Percentiles rank a stretch among this genome's conserved stretches.
These are phyloP conservation scores for Maudiozyma bulderi DNA, from an alignment of 805 yeast genomes.

Conservation along the genomic window DNA sequence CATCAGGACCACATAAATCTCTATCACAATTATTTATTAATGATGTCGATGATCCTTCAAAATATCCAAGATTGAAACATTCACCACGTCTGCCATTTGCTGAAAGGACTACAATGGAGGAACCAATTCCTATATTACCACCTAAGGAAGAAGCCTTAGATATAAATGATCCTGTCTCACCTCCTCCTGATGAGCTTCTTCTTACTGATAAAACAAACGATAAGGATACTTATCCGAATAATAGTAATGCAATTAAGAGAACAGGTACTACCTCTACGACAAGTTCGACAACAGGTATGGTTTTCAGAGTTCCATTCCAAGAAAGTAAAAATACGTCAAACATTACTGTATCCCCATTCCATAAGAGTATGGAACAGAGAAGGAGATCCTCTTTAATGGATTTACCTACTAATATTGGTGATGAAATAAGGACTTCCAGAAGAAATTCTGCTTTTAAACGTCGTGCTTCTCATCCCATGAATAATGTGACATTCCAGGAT, in stretches of 20 bases:
- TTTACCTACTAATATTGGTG: not conserved
- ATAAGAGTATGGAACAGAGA: conserved; percentile 1
- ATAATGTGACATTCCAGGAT: not conserved
- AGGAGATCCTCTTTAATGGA: conserved; percentile 18
- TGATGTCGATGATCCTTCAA: not conserved
- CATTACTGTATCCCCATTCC: not conserved
- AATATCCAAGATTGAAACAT: not conserved
- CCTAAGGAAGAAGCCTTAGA: conserved; percentile 10
- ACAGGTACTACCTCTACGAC: conserved; percentile 16
- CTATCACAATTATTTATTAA: not conserved
- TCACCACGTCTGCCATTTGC: not conserved
- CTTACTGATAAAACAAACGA: not conserved
- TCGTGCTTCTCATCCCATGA: conserved; percentile 10
- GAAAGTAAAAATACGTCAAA: conserved; percentile 25
- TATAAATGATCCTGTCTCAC: conserved; percentile 8
- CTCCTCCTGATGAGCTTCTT: not conserved
- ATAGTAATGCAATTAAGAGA: conserved; percentile 1
- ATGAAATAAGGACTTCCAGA: not conserved
- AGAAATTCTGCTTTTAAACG: conserved; percentile 1
- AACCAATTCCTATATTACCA: not conserved
- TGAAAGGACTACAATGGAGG: not conserved
- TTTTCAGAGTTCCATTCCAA: conserved; percentile 63
- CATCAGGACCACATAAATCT: not conserved
- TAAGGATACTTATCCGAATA: not conserved
- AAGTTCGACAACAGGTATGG: conserved; percentile 28